phyloP scores from a whole-genome alignment of 2,329 filamentous ascomycete genomes.

The Paecilomyces variotii region DNA sequence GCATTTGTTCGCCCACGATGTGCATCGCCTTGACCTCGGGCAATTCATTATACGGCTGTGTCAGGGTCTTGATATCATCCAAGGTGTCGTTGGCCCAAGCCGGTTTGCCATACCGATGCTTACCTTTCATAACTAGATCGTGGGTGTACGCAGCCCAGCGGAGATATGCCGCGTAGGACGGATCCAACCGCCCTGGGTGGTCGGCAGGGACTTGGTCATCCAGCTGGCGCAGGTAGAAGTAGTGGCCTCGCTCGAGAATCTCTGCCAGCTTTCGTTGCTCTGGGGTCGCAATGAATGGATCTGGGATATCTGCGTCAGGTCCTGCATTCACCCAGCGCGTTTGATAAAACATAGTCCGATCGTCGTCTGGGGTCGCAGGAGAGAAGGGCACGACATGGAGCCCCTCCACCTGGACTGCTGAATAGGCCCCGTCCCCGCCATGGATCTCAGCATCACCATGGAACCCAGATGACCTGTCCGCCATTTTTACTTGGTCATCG shows the following conservation, averaged over 20 bases:
- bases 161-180: neutral
- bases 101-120: slow-evolving; percentile 2
- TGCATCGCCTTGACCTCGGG: slow-evolving; percentile 4
- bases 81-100: slow-evolving; percentile 9
- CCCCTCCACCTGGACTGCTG: slow-evolving; percentile 7
- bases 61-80: slow-evolving; percentile 2
- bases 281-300: too few relatives aligned
- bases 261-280: too few relatives aligned
- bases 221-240: slow-evolving; percentile 3
- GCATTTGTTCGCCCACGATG: slow-evolving; percentile 21
- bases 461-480: too few relatives aligned
- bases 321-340: slow-evolving; percentile 1
- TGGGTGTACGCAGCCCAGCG: neutral
- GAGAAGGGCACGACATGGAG: slow-evolving; percentile 5
- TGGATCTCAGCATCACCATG: too few relatives aligned
- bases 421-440: too few relatives aligned
- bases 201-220: neutral
- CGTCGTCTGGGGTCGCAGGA: slow-evolving; percentile 2
- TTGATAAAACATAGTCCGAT: slow-evolving; percentile 3
- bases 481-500: too few relatives aligned
- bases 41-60: slow-evolving; percentile 1
- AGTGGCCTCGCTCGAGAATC: slow-evolving; percentile 5
- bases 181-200: neutral
- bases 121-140: neutral
- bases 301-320: too few relatives aligned